These are phyloP conservation scores for Blechomonas ayalai DNA, from an alignment of 208 protist species.

Conservation along the genomic window DNA sequence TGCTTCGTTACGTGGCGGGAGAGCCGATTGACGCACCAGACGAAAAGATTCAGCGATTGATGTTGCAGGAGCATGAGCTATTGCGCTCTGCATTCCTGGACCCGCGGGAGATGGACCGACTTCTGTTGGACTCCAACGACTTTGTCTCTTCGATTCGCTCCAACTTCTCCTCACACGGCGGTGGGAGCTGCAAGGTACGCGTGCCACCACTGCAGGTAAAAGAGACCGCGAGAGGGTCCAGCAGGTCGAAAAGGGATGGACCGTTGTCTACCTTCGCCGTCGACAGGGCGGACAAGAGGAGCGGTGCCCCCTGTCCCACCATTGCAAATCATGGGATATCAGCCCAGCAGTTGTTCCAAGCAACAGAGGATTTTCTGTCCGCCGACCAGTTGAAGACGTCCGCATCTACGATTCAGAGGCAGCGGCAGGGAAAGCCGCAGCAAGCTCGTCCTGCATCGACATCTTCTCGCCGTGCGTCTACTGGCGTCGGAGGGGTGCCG, in stretches of 20 bases:
- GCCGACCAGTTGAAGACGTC: no score
- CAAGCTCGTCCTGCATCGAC: no score
- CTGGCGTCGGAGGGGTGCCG: no score
- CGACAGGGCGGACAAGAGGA: slow-evolving; percentile 3
- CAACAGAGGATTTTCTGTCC: no score
- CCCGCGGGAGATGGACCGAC: slow-evolving; percentile 29
- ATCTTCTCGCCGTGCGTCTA: no score
- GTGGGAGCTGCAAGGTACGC: background rate
- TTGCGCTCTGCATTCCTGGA: slow-evolving; percentile 22
- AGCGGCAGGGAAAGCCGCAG: no score
- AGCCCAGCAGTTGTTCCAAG: background rate
- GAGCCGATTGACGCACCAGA: slow-evolving; percentile 16
- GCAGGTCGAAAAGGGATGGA: background rate
- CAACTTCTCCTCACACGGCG: slow-evolving; percentile 10
- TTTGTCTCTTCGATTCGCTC: slow-evolving; percentile 44
- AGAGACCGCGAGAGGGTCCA: background rate
- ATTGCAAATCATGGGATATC: background rate
- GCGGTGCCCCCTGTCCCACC: background rate
- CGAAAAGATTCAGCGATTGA: slow-evolving; percentile 37
- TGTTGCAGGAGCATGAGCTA: slow-evolving; percentile 41
- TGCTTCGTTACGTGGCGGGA: slow-evolving; percentile 23
- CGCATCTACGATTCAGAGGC: no score
- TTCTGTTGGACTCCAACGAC: slow-evolving; percentile 44
- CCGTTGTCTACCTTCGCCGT: background rate
- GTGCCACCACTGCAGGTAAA: slow-evolving; percentile 1